phyloP scores from a whole-genome alignment of 1,139 yeast genomes.

The Debaryomyces psychrophilus region DNA sequence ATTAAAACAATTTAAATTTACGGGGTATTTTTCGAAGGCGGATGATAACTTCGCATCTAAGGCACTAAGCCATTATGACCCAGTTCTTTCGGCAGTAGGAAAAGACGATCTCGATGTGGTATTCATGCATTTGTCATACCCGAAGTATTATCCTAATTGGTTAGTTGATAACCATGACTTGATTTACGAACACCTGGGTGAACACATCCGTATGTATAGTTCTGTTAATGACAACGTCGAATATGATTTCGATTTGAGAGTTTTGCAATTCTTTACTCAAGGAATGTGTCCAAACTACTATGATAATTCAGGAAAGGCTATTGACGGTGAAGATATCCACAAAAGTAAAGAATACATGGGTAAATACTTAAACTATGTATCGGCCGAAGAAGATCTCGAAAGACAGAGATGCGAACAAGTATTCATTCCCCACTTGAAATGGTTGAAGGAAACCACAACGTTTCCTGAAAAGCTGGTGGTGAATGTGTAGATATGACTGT shows the following conservation, averaged over 20 bases:
- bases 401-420: slow-evolving; percentile 38
- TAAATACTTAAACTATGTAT: slow-evolving; percentile 32
- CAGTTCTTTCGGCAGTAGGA: slow-evolving; percentile 31
- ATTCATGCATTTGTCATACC: slow-evolving; percentile 67
- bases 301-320: slow-evolving; percentile 30
- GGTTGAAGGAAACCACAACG: slow-evolving; percentile 40
- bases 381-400: slow-evolving; percentile 27
- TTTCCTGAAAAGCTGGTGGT: slow-evolving; percentile 11
- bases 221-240: slow-evolving; percentile 45
- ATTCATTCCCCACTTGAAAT: slow-evolving; percentile 42
- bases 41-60: slow-evolving; percentile 48
- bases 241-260: slow-evolving; percentile 56
- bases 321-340: slow-evolving; percentile 28
- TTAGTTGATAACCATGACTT: slow-evolving; percentile 51
- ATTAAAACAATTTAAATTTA: slow-evolving; percentile 49
- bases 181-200: slow-evolving; percentile 35
- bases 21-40: slow-evolving; percentile 51
- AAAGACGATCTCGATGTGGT: slow-evolving; percentile 34
- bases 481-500: background rate
- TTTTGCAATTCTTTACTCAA: slow-evolving; percentile 40
- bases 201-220: slow-evolving; percentile 52
- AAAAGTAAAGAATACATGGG: slow-evolving; percentile 38
- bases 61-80: slow-evolving; percentile 66
- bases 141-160: slow-evolving; percentile 59
- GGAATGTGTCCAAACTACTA: slow-evolving; percentile 44